Evolutionary conservation across 345 rosid genomes (phyloP).

Genomic region (Rubroshorea leprosula): DNA sequence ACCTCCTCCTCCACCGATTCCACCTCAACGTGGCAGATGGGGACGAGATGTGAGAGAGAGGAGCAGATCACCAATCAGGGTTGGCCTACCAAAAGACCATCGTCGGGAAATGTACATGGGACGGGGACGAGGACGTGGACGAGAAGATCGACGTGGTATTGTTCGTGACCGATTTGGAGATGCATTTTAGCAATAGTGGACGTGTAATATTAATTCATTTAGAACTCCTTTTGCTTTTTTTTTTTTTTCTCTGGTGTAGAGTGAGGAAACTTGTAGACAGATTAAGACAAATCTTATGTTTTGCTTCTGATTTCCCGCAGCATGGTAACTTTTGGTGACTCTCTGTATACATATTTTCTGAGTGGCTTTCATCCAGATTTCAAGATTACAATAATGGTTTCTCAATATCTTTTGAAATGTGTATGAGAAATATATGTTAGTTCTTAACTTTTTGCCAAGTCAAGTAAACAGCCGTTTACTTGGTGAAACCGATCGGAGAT

Average conservation of each 20-base stretch:
- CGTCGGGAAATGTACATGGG: constrained; percentile 53
- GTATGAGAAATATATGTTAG: too few species aligned
- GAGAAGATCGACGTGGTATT: constrained; percentile 44
- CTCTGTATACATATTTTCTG: too few species aligned
- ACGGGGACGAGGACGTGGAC: too few species aligned
- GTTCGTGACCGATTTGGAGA: constrained; percentile 52
- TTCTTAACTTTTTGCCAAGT: too few species aligned
- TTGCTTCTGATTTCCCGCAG: neutral
- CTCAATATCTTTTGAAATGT: too few species aligned
- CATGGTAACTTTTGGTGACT: neutral
- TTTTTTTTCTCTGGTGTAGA: too few species aligned
- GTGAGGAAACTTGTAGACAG: neutral
- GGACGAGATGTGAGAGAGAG: constrained; percentile 59
- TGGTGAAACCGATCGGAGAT: too few species aligned
- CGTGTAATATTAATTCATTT: neutral
- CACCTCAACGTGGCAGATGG: constrained; percentile 52
- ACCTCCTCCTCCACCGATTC: constrained; percentile 29
- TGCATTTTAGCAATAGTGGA: constrained; percentile 26
- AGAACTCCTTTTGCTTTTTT: constrained; percentile 1
- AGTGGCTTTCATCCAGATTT: too few species aligned
- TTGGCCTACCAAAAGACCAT: constrained; percentile 34
- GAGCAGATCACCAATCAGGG: constrained; percentile 70
- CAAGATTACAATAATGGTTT: neutral
- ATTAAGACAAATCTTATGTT: neutral
- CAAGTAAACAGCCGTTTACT: too few species aligned